Evolutionary conservation across 2,329 filamentous ascomycete species (phyloP).

Genomic region (Sclerotinia glacialis): DNA sequence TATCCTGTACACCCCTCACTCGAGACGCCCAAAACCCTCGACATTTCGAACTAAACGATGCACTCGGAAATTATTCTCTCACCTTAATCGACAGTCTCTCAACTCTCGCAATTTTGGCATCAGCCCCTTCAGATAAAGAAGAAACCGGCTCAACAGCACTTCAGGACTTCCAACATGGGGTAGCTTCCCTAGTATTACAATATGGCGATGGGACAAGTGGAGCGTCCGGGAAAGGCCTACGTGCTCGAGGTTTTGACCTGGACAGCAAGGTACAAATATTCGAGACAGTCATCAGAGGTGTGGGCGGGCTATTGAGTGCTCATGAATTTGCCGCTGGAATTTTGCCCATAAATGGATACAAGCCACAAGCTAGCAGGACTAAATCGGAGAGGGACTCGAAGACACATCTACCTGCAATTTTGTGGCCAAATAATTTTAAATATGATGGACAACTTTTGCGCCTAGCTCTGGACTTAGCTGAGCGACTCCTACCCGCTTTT

Average conservation of each 20-base stretch:
- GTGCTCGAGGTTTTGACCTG: constrained; percentile 81
- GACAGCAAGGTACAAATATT: constrained; percentile 99
- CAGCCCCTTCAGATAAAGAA: constrained; percentile 57
- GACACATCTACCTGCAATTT: constrained; percentile 53
- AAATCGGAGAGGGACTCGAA: constrained; percentile 21
- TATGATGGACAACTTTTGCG: constrained; percentile 89
- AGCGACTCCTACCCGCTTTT: constrained; percentile 85
- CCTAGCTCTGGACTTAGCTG: constrained; percentile 81
- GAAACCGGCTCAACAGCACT: constrained; percentile 60
- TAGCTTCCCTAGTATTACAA: constrained; percentile 70
- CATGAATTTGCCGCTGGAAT: constrained; percentile 92
- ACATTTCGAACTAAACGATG: constrained; percentile 88
- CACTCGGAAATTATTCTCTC: constrained; percentile 93
- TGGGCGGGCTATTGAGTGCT: constrained; percentile 86
- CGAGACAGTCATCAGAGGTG: constrained; percentile 91
- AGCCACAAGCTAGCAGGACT: constrained; percentile 44
- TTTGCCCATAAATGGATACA: constrained; percentile 78
- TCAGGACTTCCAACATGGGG: constrained; percentile 74
- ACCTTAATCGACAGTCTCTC: constrained; percentile 94
- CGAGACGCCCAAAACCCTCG: constrained; percentile 76
- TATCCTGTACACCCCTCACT: constrained; percentile 80
- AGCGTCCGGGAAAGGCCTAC: constrained; percentile 64
- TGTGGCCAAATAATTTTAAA: constrained; percentile 72
- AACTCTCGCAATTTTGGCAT: constrained; percentile 88
- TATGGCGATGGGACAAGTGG: constrained; percentile 82